Percentiles rank a stretch among this genome's conserved stretches.
phyloP scores from a whole-genome alignment of 495 filamentous ascomycete genomes.

The Penicillium canariense region DNA sequence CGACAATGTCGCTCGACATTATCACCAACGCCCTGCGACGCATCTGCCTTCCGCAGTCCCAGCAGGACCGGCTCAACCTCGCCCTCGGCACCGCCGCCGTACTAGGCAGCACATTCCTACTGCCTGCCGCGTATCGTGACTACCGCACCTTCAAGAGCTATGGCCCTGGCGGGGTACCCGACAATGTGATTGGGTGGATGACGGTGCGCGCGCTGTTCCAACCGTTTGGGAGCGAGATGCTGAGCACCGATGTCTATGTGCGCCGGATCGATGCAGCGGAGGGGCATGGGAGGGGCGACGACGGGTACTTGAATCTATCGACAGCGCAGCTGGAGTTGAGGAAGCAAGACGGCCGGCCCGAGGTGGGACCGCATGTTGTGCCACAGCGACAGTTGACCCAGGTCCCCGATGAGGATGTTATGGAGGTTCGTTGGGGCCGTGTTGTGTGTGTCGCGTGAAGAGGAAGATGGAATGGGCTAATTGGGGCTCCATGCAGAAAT shows the following conservation, averaged over 20 bases:
- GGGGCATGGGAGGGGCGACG: constrained; percentile 24
- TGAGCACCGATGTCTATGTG: constrained; percentile 32
- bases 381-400: constrained; percentile 38
- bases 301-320: constrained; percentile 21
- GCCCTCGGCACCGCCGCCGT: constrained; percentile 23
- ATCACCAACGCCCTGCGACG: constrained; percentile 6
- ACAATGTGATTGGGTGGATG: constrained; percentile 38
- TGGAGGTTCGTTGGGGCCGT: constrained; percentile 25
- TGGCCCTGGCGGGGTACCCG: constrained; percentile 33
- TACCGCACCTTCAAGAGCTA: constrained; percentile 34
- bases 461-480: not conserved
- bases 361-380: constrained; percentile 32
- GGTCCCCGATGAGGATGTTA: constrained; percentile 22
- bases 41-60: constrained; percentile 11
- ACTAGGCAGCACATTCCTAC: constrained; percentile 18
- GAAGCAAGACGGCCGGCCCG: constrained; percentile 18
- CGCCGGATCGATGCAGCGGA: constrained; percentile 27
- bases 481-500: constrained; percentile 20
- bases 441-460: not conserved
- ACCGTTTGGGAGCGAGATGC: constrained; percentile 32
- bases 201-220: constrained; percentile 25
- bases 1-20: constrained; percentile 14
- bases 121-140: constrained; percentile 33
- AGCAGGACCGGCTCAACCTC: constrained; percentile 15
- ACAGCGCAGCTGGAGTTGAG: constrained; percentile 15